Evolutionary conservation across 2,329 filamentous ascomycete genomes (phyloP), one percentile per base, ranked within the genome.

Genomic region (Monosporascus sp.): DNA sequence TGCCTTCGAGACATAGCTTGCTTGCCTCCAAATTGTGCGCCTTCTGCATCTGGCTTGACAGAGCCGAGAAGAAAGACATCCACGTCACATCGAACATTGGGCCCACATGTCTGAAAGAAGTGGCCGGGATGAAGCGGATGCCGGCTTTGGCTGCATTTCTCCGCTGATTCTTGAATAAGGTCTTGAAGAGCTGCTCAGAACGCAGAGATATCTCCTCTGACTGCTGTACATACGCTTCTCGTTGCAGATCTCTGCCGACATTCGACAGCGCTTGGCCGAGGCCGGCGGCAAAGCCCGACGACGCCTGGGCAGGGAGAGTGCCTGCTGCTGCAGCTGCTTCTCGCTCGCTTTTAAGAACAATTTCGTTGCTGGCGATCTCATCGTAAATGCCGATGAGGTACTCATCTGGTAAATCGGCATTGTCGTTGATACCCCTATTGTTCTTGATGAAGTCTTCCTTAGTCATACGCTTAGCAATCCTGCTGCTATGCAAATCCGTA

Each of bases 401-500:
- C 38, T 99, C 94, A 48, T 95, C 85, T 0, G 95, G 94, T 54
- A 99, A 74, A 74, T 97, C 90, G 31, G 90, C 88, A 60, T 89
- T 93, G 72, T 99, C 94, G 71, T 99, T 97, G 76, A 99, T 99
- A 53, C 94, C 94, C 27, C 94, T 80, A 70, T 99, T 99, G 73
- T 99, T 99, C 76, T 96, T 97, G 76, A 99, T 96, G 67, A 99
- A 99, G 61, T 99, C 95, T 57, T 96, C 89, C 59, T 91, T 91
- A 25, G 87, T 95, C 94, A 99, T 99, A 50, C 91, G 85, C 60
- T 82, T 84, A 2, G 77, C 79, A 62, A 99, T 82, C 68, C 97
- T 96, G 59, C 76, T 80, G 69, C 93, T 97, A 73, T 99, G 94
- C 61, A 93, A 82, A 75, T 99, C 94, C 1, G 92, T 96, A 69